phyloP scores from a whole-genome alignment of 768 basidiomycete species.

The Boletus huronensis region DNA sequence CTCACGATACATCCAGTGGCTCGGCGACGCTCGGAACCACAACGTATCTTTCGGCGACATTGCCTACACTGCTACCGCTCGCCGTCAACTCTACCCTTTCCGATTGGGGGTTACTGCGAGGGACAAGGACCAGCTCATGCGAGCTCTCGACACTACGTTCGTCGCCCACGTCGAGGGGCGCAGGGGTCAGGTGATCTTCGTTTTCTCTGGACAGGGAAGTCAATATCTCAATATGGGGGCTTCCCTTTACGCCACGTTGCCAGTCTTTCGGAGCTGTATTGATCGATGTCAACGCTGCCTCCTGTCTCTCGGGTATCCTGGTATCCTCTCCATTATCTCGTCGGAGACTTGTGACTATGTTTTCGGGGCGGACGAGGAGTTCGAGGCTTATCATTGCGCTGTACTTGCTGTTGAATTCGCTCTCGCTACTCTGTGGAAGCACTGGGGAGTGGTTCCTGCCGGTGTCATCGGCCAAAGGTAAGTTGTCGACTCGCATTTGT shows the following conservation, averaged over 20 bases:
- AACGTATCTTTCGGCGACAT: conserved; percentile 43
- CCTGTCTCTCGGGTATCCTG: conserved; percentile 45
- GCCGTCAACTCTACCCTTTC: conserved; percentile 52
- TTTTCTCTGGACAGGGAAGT: conserved; percentile 72
- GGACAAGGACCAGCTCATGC: conserved; percentile 43
- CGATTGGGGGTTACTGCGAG: conserved; percentile 49
- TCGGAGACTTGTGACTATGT: conserved; percentile 22
- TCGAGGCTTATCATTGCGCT: conserved; percentile 49
- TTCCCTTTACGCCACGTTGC: conserved; percentile 47
- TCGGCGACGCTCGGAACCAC: conserved; percentile 32
- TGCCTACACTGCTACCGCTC: conserved; percentile 66
- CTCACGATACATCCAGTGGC: conserved; percentile 44
- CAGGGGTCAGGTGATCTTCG: conserved; percentile 47
- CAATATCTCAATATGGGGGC: conserved; percentile 66
- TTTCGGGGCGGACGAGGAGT: conserved; percentile 33
- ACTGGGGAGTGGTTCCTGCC: conserved; percentile 61
- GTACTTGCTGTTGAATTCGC: conserved; percentile 63
- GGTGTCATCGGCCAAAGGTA: conserved; percentile 74
- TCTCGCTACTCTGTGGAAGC: conserved; percentile 59
- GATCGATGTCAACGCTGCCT: conserved; percentile 58
- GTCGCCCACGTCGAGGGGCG: conserved; percentile 30
- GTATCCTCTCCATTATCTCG: conserved; percentile 45
- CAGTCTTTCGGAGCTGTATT: conserved; percentile 48
- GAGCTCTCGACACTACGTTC: conserved; percentile 38
- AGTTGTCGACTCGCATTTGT: conserved; percentile 10